Evolutionary conservation across 2,329 filamentous ascomycete genomes (phyloP).

Genomic region (Westerdykella ornata): DNA sequence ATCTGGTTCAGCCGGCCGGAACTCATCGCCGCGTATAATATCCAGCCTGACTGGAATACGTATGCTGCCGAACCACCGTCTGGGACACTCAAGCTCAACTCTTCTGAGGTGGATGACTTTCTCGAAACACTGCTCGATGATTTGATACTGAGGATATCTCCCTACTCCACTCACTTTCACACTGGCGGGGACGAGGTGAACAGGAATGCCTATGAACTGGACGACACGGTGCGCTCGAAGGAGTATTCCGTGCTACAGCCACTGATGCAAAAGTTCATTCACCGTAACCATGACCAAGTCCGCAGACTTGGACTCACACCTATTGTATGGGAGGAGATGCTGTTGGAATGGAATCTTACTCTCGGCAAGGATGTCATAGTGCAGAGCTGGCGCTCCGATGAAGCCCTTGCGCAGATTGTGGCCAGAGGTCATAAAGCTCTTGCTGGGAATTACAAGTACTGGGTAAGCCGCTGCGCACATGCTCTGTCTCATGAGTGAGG

Average conservation of each 20-base stretch:
- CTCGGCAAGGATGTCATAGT: conserved; percentile 65
- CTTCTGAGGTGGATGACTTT: conserved; percentile 61
- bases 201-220: conserved; percentile 64
- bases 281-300: conserved; percentile 61
- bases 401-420: conserved; percentile 55
- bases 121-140: conserved; percentile 68
- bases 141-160: conserved; percentile 54
- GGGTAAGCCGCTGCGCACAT: conserved; percentile 47
- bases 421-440: conserved; percentile 62
- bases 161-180: conserved; percentile 72
- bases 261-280: conserved; percentile 70
- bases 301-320: conserved; percentile 60
- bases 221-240: conserved; percentile 62
- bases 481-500: conserved; percentile 10
- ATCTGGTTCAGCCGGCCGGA: conserved; percentile 63
- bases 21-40: conserved; percentile 58
- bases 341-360: conserved; percentile 69
- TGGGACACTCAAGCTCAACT: conserved; percentile 69
- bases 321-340: conserved; percentile 84
- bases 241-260: conserved; percentile 59
- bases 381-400: conserved; percentile 67
- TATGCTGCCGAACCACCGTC: conserved; percentile 52
- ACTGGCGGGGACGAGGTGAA: conserved; percentile 86
- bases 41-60: conserved; percentile 47
- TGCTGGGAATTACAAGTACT: conserved; percentile 69